Base-by-base conservation (phyloP, 2,329 filamentous ascomycete genomes). In the Ophiostoma australiae region DNA sequence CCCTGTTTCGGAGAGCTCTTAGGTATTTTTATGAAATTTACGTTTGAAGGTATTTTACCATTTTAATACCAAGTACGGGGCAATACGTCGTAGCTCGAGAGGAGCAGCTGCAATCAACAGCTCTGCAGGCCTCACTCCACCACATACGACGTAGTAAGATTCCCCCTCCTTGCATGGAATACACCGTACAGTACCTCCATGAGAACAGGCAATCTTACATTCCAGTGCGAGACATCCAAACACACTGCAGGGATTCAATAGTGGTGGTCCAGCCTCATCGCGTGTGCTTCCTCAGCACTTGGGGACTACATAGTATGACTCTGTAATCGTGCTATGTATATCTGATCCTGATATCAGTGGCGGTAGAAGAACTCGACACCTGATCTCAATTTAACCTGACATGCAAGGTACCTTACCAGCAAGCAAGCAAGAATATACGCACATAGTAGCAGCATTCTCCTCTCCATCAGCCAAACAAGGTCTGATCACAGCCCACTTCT, bases 211-310 rank as follows among this genome's bases (percentile, higher is more conserved):
- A 58, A 27, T 58, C 55, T 61, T 69, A 61, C 70, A 72, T 72
- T 72, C 68, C 68, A 72, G 48, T 48, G 61, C 37, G 35, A 72
- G 68, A 69, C 67, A 71, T 48, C 35, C 35, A 71, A 71, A 69
- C 67, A 69, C 65, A 63, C 67, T 63, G n/a, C 69, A n/a, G 41
- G 31, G 69, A 63, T n/a, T 20, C 52, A 58, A 13, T 58, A 58
- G 23, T 23, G n/a, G 52, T 27, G 13, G 52, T 58, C 10, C 1
- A 58, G 52, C 52, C n/a, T 58, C 52, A 27, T 58, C 37, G 37
- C 4, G 39, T 11, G 4, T 41, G 10, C 39, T 41, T 39, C 37
- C 1, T 1, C 27, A 31, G 37, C 31, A 23, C 52, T 27, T 23
- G n/a, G 23, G 23, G 6, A n/a, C 39, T 41, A n/a, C 52, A n/a